Percentiles rank a stretch among this genome's conserved stretches.
Conservation (phyloP, 164 flowering plant genomes). For the Macadamia tetraphylla region DNA sequence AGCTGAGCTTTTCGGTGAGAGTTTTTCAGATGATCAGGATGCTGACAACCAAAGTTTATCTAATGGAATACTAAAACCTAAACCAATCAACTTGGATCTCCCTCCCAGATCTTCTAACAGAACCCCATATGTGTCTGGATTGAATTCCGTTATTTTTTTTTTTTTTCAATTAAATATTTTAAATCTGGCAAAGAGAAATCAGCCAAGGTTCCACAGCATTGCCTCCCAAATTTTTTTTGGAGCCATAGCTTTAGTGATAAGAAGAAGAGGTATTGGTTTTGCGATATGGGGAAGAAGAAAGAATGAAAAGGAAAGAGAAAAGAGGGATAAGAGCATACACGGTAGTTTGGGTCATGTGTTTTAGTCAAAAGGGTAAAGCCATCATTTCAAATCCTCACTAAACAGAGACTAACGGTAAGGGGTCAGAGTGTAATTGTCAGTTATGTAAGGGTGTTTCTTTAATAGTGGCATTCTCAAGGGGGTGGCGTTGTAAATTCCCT, state of each 20-base stretch:
- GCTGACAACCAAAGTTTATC: slow-evolving; percentile 11
- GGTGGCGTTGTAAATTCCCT: too few species aligned
- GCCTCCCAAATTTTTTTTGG: slow-evolving; percentile 57
- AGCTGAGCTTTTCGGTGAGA: slow-evolving; percentile 63
- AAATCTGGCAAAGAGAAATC: slow-evolving; percentile 30
- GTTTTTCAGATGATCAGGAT: slow-evolving; percentile 14
- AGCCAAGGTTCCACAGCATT: slow-evolving; percentile 37
- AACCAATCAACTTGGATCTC: slow-evolving; percentile 13
- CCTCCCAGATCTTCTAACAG: slow-evolving; percentile 28
- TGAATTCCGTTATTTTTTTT: slow-evolving; percentile 18
- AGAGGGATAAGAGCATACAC: too few species aligned
- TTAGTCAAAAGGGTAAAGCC: too few species aligned
- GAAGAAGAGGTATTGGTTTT: slow-evolving; percentile 29
- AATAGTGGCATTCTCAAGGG: too few species aligned
- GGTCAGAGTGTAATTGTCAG: too few species aligned
- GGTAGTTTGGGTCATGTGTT: too few species aligned
- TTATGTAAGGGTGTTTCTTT: too few species aligned
- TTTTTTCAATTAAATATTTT: slow-evolving; percentile 30
- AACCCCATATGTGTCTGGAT: slow-evolving; percentile 37
- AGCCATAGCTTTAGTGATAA: slow-evolving; percentile 45
- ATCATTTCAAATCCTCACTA: too few species aligned
- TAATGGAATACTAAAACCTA: slow-evolving; percentile 15
- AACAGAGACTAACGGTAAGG: too few species aligned
- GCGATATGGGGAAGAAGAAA: too few species aligned
- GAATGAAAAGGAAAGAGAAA: too few species aligned